Evolutionary conservation across 495 filamentous ascomycete genomes (phyloP).

Genomic region (Tuber borchii): DNA sequence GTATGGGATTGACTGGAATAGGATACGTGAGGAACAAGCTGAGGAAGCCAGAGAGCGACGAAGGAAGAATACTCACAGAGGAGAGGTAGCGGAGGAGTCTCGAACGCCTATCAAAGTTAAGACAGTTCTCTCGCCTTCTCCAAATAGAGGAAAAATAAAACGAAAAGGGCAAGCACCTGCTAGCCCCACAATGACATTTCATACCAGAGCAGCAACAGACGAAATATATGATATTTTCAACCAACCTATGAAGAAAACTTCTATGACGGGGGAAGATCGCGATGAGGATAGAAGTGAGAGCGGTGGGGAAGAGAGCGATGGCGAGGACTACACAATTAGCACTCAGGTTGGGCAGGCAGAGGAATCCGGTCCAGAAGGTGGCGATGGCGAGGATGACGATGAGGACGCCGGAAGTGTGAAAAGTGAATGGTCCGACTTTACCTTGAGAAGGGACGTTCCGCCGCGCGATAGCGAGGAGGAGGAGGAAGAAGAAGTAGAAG

Average conservation of each 20-base stretch:
- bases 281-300: slow-evolving; percentile 49
- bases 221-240: slow-evolving; percentile 98
- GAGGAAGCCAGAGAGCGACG: slow-evolving; percentile 64
- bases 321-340: slow-evolving; percentile 52
- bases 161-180: slow-evolving; percentile 24
- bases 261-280: slow-evolving; percentile 35
- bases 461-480: slow-evolving; percentile 27
- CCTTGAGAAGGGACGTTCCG: slow-evolving; percentile 30
- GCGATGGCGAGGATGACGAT: slow-evolving; percentile 44
- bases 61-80: slow-evolving; percentile 48
- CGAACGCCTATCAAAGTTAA: slow-evolving; percentile 39
- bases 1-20: slow-evolving; percentile 65
- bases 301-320: slow-evolving; percentile 59
- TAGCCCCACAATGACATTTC: slow-evolving; percentile 85
- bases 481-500: slow-evolving; percentile 32
- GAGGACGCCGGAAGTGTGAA: slow-evolving; percentile 41
- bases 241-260: slow-evolving; percentile 61
- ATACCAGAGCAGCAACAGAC: slow-evolving; percentile 89
- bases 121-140: slow-evolving; percentile 39
- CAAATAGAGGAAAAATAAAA: slow-evolving; percentile 41
- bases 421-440: slow-evolving; percentile 42
- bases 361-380: slow-evolving; percentile 21
- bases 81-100: slow-evolving; percentile 30
- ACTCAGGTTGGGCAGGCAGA: slow-evolving; percentile 41
- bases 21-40: slow-evolving; percentile 42